Conservation (phyloP, 768 basidiomycete genomes). For the button mushroom (Agaricus bisporus) region DNA sequence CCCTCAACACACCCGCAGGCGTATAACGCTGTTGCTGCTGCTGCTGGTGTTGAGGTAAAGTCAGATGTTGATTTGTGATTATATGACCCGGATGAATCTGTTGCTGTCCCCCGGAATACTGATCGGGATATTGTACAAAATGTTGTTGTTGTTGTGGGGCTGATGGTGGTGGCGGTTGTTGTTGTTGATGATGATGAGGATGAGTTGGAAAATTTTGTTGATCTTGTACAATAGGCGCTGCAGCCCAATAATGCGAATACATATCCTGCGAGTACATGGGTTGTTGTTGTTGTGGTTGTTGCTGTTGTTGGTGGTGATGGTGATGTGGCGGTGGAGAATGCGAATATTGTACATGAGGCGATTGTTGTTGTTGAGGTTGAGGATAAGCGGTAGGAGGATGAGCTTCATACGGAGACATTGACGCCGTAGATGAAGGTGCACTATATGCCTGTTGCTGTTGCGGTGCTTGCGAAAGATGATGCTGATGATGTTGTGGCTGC, state of each 20-base stretch:
- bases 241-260: slow-evolving; percentile 27
- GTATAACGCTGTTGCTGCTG: slow-evolving; percentile 37
- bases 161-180: neutral
- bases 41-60: slow-evolving; percentile 11
- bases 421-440: neutral
- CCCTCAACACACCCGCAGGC: slow-evolving; percentile 37
- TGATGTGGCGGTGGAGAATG: neutral
- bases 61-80: neutral
- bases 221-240: slow-evolving; percentile 18
- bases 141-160: slow-evolving; percentile 7
- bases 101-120: slow-evolving; percentile 1
- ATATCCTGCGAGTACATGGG: slow-evolving; percentile 9
- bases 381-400: neutral
- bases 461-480: slow-evolving; percentile 15
- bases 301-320: neutral
- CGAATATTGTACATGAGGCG: too few species aligned
- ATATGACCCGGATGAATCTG: neutral
- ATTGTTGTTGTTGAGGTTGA: neutral
- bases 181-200: slow-evolving; percentile 11
- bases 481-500: slow-evolving; percentile 15
- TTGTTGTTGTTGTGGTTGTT: neutral
- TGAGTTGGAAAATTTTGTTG: neutral
- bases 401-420: neutral
- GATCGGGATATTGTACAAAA: neutral
- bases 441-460: neutral